Conservation (phyloP, 2,329 filamentous ascomycete genomes). For the Leptographium radiaticola region DNA sequence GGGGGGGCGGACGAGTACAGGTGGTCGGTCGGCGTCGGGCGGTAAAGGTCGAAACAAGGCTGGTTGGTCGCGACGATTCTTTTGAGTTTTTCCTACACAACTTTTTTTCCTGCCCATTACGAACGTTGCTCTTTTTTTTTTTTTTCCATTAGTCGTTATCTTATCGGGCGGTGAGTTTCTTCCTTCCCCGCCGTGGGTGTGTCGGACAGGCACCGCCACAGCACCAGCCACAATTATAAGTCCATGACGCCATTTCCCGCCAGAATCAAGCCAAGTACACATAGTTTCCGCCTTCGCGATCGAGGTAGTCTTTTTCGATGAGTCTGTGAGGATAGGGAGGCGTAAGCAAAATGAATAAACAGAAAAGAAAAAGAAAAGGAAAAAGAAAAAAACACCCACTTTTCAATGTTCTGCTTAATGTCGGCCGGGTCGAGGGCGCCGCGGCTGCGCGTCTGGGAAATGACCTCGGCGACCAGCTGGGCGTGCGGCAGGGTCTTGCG, state of each 20-base stretch:
- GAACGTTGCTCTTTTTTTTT: slow-evolving; percentile 2
- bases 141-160: slow-evolving; percentile 10
- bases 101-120: neutral
- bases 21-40: too few species aligned
- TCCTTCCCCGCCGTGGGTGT: neutral
- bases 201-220: neutral
- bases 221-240: neutral
- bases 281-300: slow-evolving; percentile 61
- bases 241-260: neutral
- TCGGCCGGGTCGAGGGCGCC: slow-evolving; percentile 75
- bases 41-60: too few species aligned
- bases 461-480: slow-evolving; percentile 85
- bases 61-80: too few species aligned
- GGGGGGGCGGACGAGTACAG: too few species aligned
- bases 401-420: slow-evolving; percentile 97
- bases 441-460: slow-evolving; percentile 74
- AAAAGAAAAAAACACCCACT: slow-evolving; percentile 39
- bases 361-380: neutral
- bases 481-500: slow-evolving; percentile 75
- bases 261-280: slow-evolving; percentile 50
- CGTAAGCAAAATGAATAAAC: neutral
- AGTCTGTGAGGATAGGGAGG: slow-evolving; percentile 35
- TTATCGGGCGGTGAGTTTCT: slow-evolving; percentile 10
- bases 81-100: neutral
- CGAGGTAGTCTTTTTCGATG: slow-evolving; percentile 89